Conservation (phyloP, 2,329 filamentous ascomycete species). For the Tothia fuscella region DNA sequence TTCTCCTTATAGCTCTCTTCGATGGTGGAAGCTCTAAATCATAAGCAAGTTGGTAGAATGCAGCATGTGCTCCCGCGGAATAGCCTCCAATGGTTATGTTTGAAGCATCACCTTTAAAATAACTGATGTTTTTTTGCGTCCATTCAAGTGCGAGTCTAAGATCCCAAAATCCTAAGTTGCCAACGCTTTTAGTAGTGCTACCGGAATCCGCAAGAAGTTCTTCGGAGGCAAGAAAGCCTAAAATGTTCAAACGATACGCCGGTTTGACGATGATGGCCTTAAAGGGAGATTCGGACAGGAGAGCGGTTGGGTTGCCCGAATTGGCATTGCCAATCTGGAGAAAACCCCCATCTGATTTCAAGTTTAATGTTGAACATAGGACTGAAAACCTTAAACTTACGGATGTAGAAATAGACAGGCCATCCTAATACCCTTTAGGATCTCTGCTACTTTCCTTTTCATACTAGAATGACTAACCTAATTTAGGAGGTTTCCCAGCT, state of each 20-base stretch:
- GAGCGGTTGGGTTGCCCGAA: slow-evolving; percentile 29
- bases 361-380: neutral
- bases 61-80: slow-evolving; percentile 43
- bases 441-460: neutral
- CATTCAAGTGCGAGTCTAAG: slow-evolving; percentile 44
- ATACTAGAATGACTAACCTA: slow-evolving; percentile 16
- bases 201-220: slow-evolving; percentile 35
- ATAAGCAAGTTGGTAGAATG: slow-evolving; percentile 45
- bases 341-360: slow-evolving; percentile 39
- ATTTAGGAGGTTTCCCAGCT: slow-evolving; percentile 29
- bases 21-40: slow-evolving; percentile 38
- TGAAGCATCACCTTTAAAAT: slow-evolving; percentile 38
- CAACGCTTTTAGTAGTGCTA: slow-evolving; percentile 25
- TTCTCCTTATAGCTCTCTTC: slow-evolving; percentile 37
- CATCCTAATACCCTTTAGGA: slow-evolving; percentile 29
- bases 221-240: slow-evolving; percentile 42
- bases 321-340: slow-evolving; percentile 45
- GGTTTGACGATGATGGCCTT: slow-evolving; percentile 42
- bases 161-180: slow-evolving; percentile 47
- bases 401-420: slow-evolving; percentile 48
- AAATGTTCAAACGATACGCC: slow-evolving; percentile 43
- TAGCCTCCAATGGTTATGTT: slow-evolving; percentile 45
- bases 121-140: slow-evolving; percentile 38
- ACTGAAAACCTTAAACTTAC: slow-evolving; percentile 22
- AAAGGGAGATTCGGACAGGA: slow-evolving; percentile 38